A percentile compares a stretch with the other conserved stretches of the same genome.
These are phyloP conservation scores for Diaporthe aspalathi DNA, from an alignment of 2,329 filamentous ascomycete genomes.

Conservation along the genomic window DNA sequence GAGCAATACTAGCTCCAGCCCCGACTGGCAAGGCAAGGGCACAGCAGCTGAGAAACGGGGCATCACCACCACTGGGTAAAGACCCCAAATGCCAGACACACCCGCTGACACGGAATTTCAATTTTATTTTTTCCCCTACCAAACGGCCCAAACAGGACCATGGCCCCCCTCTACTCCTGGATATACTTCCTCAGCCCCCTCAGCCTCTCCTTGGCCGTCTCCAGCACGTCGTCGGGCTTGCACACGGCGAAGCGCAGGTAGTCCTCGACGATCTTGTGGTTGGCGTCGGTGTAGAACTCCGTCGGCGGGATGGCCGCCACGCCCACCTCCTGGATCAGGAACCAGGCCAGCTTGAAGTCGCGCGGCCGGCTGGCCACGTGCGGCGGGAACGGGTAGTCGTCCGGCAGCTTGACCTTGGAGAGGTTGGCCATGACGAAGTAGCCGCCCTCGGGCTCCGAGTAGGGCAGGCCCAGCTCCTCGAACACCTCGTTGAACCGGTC, in stretches of 20 bases:
- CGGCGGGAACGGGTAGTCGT: slow-evolving; percentile 86
- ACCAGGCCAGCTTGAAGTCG: slow-evolving; percentile 96
- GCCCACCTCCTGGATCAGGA: slow-evolving; percentile 94
- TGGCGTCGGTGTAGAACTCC: slow-evolving; percentile 92
- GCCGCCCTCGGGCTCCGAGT: slow-evolving; percentile 93
- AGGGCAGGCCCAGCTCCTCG: slow-evolving; percentile 79
- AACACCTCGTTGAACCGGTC: slow-evolving; percentile 86
- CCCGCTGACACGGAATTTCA: too few relatives aligned
- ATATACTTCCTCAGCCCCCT: slow-evolving; percentile 80
- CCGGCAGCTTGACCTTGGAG: slow-evolving; percentile 84
- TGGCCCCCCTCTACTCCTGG: slow-evolving; percentile 27
- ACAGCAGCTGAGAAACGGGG: too few relatives aligned
- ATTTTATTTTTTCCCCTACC: neutral
- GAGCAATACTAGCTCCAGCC: neutral
- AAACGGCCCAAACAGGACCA: neutral
- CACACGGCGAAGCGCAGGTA: slow-evolving; percentile 97
- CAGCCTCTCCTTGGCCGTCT: slow-evolving; percentile 80
- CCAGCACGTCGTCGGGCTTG: slow-evolving; percentile 89
- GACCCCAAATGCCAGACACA: too few relatives aligned
- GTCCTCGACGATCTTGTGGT: slow-evolving; percentile 88
- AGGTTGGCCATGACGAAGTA: slow-evolving; percentile 98
- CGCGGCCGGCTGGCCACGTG: slow-evolving; percentile 88
- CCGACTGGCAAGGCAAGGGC: too few relatives aligned
- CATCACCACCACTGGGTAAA: neutral
- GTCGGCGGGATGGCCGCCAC: slow-evolving; percentile 96